Base-by-base conservation (phyloP, 768 basidiomycete genomes). In the Galerina marginata region DNA sequence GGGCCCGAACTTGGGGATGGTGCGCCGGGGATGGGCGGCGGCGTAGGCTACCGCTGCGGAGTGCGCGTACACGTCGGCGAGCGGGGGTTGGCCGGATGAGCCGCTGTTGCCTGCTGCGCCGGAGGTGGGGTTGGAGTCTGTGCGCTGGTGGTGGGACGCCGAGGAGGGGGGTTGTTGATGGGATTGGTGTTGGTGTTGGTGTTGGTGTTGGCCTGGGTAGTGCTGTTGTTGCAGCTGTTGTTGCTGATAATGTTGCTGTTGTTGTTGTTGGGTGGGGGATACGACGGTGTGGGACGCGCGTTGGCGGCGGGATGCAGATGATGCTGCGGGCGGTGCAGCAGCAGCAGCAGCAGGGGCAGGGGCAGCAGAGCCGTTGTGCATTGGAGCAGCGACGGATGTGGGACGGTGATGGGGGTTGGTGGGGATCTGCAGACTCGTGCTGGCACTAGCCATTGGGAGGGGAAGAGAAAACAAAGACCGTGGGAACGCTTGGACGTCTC, bases 1-100 rank as follows among this genome's bases (percentile, higher is more conserved):
- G 0, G 96, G 95, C 0, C 97, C 97, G 66, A 99, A 99, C 75
- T 90, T 91, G 57, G 93, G 93, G 43, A 95, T 94, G 26, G 88
- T 87, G 20, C 93, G 84, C 56, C 90, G 82, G 7, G 93, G 92
- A 67, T 95, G 93, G 0, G 91, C 89, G 0, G 89, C 83, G 3
- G 87, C 86, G 71, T 90, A 95, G n/a, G 90, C 90, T 12, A 90
- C 79, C 4, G 91, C 93, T 12, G 92, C 92, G 1, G 93, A 92
- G 71, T 95, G 92, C 2, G 88, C 82, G 72, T 93, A 92, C 26
- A 93, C 90, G 74, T 94, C 92, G 9, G 48, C 47, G n/a, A n/a
- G 42, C n/a, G 36, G 50, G 3, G 42, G n/a, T 15, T 37, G 82
- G 78, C 4, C 96, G 45, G 45, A 25, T 15, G 45, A 9, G 45